A percentile compares a stretch with the other conserved stretches of the same genome.
These are phyloP conservation scores for Tilletia walkeri DNA, from an alignment of 1,284 basidiomycete genomes.

Conservation along the genomic window DNA sequence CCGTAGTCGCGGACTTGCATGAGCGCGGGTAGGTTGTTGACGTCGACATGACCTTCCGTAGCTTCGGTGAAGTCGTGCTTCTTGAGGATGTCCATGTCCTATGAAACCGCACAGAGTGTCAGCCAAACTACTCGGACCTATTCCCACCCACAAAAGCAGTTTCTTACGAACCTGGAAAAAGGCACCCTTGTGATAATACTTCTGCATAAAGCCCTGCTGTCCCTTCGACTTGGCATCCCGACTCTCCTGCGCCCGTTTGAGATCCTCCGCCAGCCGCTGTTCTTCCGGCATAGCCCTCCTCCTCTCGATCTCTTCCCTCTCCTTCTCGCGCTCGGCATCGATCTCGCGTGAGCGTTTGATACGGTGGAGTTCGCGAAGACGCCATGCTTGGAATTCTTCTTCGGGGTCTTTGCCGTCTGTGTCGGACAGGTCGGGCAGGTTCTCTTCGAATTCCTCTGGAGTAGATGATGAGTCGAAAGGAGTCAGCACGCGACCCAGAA, in stretches of 20 bases:
- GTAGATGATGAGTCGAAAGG: background rate
- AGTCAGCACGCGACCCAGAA: background rate
- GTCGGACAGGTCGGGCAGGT: constrained; percentile 85
- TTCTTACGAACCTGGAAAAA: constrained; percentile 72
- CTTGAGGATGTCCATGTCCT: constrained; percentile 85
- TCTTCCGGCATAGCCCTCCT: constrained; percentile 87
- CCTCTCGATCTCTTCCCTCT: constrained; percentile 84
- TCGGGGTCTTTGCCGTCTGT: constrained; percentile 87
- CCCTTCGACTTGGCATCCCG: constrained; percentile 79
- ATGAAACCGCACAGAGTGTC: constrained; percentile 8
- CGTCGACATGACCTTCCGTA: constrained; percentile 76
- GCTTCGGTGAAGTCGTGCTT: constrained; percentile 82
- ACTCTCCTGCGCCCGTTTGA: constrained; percentile 75
- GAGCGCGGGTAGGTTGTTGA: constrained; percentile 80
- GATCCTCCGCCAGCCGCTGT: constrained; percentile 81
- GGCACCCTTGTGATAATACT: constrained; percentile 98
- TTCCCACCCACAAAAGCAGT: background rate
- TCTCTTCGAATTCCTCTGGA: constrained; percentile 76
- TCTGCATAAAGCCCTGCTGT: constrained; percentile 87
- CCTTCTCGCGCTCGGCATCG: constrained; percentile 71
- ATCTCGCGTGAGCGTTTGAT: constrained; percentile 89
- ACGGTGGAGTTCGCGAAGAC: constrained; percentile 81
- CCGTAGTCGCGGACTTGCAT: constrained; percentile 98
- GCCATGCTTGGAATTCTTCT: constrained; percentile 93
- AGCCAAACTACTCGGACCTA: background rate